Percentiles rank a stretch among this genome's conserved stretches.
These are phyloP conservation scores for Sedum album DNA, from an alignment of 164 flowering plant genomes.

Conservation along the genomic window DNA sequence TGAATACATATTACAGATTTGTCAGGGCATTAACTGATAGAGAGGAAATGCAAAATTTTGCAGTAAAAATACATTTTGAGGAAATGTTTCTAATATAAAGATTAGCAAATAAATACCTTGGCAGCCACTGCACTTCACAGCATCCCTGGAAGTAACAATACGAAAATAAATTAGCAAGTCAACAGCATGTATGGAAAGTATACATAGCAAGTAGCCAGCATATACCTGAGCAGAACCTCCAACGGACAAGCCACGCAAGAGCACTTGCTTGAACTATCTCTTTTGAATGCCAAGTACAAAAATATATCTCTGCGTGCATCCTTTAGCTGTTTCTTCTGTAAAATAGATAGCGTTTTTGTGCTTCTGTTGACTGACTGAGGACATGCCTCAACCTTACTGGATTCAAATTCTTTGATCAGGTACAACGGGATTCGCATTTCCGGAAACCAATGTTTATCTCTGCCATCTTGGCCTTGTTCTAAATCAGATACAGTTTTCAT, in stretches of 20 bases:
- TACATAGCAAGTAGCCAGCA: background rate
- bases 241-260: constrained; percentile 60
- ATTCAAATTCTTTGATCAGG: constrained; percentile 79
- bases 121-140: constrained; percentile 63
- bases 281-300: constrained; percentile 45
- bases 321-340: constrained; percentile 46
- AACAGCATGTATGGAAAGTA: background rate
- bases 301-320: constrained; percentile 51
- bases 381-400: constrained; percentile 18
- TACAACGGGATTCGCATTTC: constrained; percentile 75
- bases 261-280: constrained; percentile 38
- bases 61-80: background rate
- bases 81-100: background rate
- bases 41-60: background rate
- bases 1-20: background rate
- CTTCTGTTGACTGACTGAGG: constrained; percentile 20
- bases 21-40: background rate
- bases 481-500: constrained; percentile 59
- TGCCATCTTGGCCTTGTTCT: constrained; percentile 50
- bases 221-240: constrained; percentile 59
- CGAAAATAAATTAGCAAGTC: constrained; percentile 9
- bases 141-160: constrained; percentile 43
- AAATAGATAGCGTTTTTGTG: constrained; percentile 20
- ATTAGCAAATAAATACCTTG: constrained; percentile 44
- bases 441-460: constrained; percentile 68